Base-by-base conservation (phyloP, 495 filamentous ascomycete genomes). In the Aspergillus homomorphus region DNA sequence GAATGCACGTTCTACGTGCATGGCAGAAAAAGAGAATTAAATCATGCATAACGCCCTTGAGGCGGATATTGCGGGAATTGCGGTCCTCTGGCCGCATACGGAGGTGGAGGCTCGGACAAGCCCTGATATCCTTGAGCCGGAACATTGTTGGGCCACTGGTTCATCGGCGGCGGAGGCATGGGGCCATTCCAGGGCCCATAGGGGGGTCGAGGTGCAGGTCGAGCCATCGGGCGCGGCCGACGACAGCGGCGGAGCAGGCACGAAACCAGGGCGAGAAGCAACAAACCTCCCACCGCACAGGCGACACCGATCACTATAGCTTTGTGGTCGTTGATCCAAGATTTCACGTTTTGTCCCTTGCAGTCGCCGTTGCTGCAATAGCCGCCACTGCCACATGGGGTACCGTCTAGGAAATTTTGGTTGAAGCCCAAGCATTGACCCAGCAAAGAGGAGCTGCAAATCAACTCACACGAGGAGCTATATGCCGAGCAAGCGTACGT, bases 351-450 rank as follows among this genome's bases (percentile, higher is more conserved):
- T 54, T 83, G 77, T 41, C 89, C 90, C 64, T 78, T 69, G 71
- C 90, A 95, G 59, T 79, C 70, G 8, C 90, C 90, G 58, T 92
- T 92, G 33, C 61, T 67, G 69, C 94, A 98, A 48, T 77, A 75
- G 6, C 94, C 94, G 54, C 90, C 90, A 21, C 90, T 86, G 51
- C 86, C 82, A 70, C 94, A 98, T 3, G 84, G 79, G 8, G 94
- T 98, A 14, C 94, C 94, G 67, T 98, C 95, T 42, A 98, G 78
- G 75, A 95, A 98, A 70, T 96, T 93, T 71, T 96, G 91, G 65
- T 90, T 84, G 77, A 94, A 68, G 85, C 88, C 69, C 86, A 96
- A 42, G 78, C 80, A 66, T 79, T 79, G 12, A 72, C 84, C 84
- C 54, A 92, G 83, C 50, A 82, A 69, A n/a, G 88, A 84, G 5